Evolutionary conservation across 139 green algal genomes (phyloP).

Genomic region (Pleodorina starrii): DNA sequence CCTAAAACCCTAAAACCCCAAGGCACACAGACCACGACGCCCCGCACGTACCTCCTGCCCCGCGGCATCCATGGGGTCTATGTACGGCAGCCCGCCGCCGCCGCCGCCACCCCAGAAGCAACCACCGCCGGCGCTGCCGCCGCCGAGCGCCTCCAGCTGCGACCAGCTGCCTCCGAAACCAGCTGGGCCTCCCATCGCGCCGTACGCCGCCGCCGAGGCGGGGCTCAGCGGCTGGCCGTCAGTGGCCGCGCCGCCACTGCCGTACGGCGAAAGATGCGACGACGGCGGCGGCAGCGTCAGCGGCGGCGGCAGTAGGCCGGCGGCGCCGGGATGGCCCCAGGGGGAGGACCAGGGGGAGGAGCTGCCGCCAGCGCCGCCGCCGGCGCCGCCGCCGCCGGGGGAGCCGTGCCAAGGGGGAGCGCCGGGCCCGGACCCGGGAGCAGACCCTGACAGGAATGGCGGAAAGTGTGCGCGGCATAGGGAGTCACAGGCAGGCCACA

Average conservation of each 20-base stretch:
- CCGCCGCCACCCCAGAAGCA: not conserved
- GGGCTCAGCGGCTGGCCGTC: not conserved
- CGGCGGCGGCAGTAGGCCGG: not conserved
- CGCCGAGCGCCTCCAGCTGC: not conserved
- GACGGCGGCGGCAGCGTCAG: not conserved
- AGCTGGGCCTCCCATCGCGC: not conserved
- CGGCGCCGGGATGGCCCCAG: not conserved
- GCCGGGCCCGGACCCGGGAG: not conserved
- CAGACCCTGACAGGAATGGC: too few species aligned
- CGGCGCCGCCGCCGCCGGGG: not conserved
- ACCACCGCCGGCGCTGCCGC: not conserved
- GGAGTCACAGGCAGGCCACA: too few species aligned
- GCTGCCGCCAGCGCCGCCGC: not conserved
- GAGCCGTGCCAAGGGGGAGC: not conserved
- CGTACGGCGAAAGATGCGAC: not conserved
- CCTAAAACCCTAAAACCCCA: too few species aligned
- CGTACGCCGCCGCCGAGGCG: not conserved
- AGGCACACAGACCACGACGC: too few species aligned
- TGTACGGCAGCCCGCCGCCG: slow-evolving; percentile 21
- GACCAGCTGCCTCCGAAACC: not conserved
- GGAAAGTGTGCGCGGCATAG: too few species aligned
- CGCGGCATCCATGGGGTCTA: slow-evolving; percentile 8
- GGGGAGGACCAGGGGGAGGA: not conserved
- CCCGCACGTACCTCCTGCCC: not conserved
- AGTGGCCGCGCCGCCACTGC: not conserved